Evolutionary conservation across 208 protist genomes (phyloP).

Genomic region (Hexamita inflata): DNA sequence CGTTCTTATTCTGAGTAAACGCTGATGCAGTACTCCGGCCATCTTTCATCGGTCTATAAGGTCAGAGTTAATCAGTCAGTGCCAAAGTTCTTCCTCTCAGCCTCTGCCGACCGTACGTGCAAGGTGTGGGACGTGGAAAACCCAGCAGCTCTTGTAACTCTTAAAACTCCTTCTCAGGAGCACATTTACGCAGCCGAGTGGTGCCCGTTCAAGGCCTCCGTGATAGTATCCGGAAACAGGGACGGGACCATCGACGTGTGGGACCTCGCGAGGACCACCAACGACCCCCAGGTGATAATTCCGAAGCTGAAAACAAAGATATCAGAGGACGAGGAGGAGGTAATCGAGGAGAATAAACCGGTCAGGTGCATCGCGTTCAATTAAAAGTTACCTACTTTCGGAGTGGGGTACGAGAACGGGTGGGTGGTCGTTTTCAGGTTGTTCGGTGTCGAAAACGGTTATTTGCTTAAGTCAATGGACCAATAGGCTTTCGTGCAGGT

Average conservation of each 20-base stretch:
- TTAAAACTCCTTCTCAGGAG: conserved; percentile 1
- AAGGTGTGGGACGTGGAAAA: conserved; percentile 10
- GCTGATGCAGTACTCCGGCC: conserved; percentile 8
- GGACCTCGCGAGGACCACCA: conserved; percentile 3
- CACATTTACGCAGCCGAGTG: conserved; percentile 21
- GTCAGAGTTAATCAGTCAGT: background rate
- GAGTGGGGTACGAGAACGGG: conserved; percentile 9
- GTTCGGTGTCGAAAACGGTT: background rate
- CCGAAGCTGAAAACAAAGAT: background rate
- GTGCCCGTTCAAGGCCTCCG: conserved; percentile 7
- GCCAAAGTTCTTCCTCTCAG: background rate
- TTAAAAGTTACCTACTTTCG: conserved; percentile 1
- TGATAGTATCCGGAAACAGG: background rate
- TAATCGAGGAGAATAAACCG: background rate
- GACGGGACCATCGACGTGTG: background rate
- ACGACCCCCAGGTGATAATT: background rate
- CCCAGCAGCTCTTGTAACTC: background rate
- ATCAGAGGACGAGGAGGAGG: background rate
- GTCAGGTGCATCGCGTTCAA: background rate
- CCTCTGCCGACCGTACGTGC: background rate
- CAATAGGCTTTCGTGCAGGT: background rate
- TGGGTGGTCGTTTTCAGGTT: background rate
- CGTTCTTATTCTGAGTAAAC: conserved; percentile 11
- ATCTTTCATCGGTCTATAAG: conserved; percentile 16
- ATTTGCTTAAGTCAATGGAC: background rate